Conservation (phyloP, 1,284 basidiomycete genomes). For the Tremellales sp. region DNA sequence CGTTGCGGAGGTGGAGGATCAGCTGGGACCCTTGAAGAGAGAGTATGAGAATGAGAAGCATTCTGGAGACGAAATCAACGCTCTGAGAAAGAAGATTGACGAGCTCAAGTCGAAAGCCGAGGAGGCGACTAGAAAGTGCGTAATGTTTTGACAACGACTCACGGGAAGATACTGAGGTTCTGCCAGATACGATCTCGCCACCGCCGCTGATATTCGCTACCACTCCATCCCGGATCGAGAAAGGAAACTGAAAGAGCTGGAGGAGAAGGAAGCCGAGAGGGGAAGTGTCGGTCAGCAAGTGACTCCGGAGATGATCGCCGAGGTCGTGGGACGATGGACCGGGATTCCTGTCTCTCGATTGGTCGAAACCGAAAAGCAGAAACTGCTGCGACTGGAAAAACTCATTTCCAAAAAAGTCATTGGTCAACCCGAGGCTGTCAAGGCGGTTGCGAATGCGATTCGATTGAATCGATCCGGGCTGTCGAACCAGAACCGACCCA, state of each 20-base stretch:
- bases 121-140: too few species aligned
- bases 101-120: constrained; percentile 89
- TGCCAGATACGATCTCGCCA: constrained; percentile 74
- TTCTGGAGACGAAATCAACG: constrained; percentile 79
- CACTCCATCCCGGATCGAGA: constrained; percentile 92
- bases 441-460: constrained; percentile 57
- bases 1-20: constrained; percentile 81
- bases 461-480: constrained; percentile 57
- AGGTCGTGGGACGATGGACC: constrained; percentile 56
- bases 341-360: constrained; percentile 46
- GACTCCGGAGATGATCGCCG: constrained; percentile 54
- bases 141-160: too few species aligned
- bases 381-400: constrained; percentile 53
- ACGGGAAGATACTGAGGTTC: too few species aligned
- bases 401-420: constrained; percentile 52
- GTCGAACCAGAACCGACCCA: constrained; percentile 54
- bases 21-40: constrained; percentile 81
- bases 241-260: constrained; percentile 58
- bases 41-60: constrained; percentile 87
- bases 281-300: constrained; percentile 47
- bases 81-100: constrained; percentile 78
- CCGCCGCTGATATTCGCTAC: constrained; percentile 85
- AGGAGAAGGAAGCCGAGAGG: constrained; percentile 52
- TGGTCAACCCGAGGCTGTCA: constrained; percentile 57
- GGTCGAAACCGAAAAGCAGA: constrained; percentile 49